These are phyloP conservation scores for Aegilops bicornis DNA, from an alignment of 176 grass and related monocot genomes.

Conservation along the genomic window DNA sequence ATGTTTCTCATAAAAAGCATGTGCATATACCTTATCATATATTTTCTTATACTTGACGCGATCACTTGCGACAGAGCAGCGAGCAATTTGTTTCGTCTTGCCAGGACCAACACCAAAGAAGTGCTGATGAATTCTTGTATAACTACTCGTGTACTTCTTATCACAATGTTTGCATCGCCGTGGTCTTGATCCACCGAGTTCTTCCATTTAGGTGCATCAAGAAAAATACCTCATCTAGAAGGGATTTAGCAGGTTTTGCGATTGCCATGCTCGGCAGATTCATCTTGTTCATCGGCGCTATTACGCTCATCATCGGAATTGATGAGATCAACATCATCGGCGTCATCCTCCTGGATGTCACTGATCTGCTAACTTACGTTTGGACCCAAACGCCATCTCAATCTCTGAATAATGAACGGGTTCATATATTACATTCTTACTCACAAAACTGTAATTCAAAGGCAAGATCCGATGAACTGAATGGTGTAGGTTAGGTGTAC, in stretches of 20 bases:
- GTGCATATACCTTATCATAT: background rate
- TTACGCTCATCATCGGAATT: background rate
- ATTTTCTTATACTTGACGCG: background rate
- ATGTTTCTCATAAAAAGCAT: background rate
- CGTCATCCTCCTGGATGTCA: background rate
- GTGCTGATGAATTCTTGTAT: background rate
- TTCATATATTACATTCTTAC: background rate
- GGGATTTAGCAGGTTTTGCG: background rate
- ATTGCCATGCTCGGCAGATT: background rate
- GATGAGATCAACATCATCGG: background rate
- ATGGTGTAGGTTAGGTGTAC: too few relatives aligned
- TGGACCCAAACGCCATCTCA: background rate
- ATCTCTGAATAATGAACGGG: background rate
- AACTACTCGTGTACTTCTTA: background rate
- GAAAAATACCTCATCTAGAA: background rate
- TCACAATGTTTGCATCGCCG: background rate
- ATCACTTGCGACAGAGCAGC: background rate
- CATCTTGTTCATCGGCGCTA: background rate
- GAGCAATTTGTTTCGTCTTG: background rate
- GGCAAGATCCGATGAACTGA: background rate
- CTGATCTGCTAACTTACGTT: background rate
- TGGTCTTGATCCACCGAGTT: background rate
- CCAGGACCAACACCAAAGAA: background rate
- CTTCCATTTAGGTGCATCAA: background rate
- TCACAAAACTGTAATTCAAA: background rate